A percentile compares a stretch with the other conserved stretches of the same genome.
Conservation (phyloP, 108 stramenopile genomes). For the Mediolabrus comicus region DNA sequence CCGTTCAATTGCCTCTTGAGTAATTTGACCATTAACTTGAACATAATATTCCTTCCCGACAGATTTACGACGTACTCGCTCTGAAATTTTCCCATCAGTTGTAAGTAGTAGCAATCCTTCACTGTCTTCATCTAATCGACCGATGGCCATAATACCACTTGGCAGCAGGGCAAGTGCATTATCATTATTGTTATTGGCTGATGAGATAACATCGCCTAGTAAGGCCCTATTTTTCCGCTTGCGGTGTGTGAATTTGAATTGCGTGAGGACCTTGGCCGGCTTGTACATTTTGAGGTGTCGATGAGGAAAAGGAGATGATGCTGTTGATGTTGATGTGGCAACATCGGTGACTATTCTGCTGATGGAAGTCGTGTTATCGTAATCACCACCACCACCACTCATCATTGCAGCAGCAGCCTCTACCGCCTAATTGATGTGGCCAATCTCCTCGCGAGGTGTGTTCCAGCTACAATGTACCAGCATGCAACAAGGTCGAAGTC, state of each 20-base stretch:
- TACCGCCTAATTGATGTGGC: too few relatives aligned
- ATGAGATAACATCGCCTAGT: conserved; percentile 15
- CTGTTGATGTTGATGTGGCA: too few relatives aligned
- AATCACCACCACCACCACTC: too few relatives aligned
- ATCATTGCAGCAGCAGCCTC: too few relatives aligned
- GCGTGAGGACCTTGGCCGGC: conserved; percentile 21
- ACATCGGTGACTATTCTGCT: too few relatives aligned
- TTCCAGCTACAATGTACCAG: too few relatives aligned
- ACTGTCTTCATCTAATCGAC: conserved; percentile 67
- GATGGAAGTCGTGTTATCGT: too few relatives aligned
- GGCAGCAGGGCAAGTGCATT: background rate
- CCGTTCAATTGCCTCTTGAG: conserved; percentile 41
- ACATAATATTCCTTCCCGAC: conserved; percentile 55
- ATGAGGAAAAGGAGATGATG: background rate
- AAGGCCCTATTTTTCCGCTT: conserved; percentile 18
- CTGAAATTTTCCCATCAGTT: conserved; percentile 61
- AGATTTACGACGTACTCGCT: conserved; percentile 18
- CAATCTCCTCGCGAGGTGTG: too few relatives aligned
- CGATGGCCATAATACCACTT: conserved; percentile 44
- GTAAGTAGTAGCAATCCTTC: conserved; percentile 79
- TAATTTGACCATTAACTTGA: conserved; percentile 57
- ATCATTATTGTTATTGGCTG: background rate
- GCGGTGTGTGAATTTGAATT: conserved; percentile 29
- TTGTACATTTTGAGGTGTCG: conserved; percentile 41
- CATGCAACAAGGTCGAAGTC: too few relatives aligned